Evolutionary conservation across 768 basidiomycete species (phyloP).

Genomic region (Arthromyces matolae): DNA sequence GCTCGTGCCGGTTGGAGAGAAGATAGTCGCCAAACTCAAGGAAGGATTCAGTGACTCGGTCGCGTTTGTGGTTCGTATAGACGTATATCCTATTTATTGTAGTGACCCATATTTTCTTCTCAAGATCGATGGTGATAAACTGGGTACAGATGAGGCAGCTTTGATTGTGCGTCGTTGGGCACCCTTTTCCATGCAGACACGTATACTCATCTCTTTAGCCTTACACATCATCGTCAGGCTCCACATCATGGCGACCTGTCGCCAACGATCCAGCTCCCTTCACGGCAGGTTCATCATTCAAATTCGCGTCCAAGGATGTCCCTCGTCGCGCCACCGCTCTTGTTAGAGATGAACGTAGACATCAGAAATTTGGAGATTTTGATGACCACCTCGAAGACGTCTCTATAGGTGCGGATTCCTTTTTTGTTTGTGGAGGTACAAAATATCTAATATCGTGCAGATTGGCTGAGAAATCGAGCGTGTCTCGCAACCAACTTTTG

Average conservation of each 20-base stretch:
- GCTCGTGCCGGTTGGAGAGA: conserved; percentile 64
- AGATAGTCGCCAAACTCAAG: conserved; percentile 53
- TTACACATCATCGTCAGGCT: conserved; percentile 37
- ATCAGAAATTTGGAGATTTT: conserved; percentile 69
- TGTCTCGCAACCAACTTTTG: conserved; percentile 28
- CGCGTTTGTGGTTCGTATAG: conserved; percentile 60
- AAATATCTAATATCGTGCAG: conserved; percentile 18
- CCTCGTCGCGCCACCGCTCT: conserved; percentile 46
- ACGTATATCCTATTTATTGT: background rate
- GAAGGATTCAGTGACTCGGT: conserved; percentile 54
- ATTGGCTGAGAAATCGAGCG: conserved; percentile 42
- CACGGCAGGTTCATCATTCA: conserved; percentile 39
- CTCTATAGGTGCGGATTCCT: conserved; percentile 36
- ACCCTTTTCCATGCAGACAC: background rate
- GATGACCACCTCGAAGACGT: conserved; percentile 82
- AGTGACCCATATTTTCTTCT: conserved; percentile 1
- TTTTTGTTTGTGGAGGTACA: conserved; percentile 18
- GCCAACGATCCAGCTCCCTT: conserved; percentile 39
- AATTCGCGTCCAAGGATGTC: conserved; percentile 41
- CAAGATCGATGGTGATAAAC: conserved; percentile 59
- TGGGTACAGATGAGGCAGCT: conserved; percentile 50
- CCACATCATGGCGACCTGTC: conserved; percentile 47
- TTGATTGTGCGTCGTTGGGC: conserved; percentile 48
- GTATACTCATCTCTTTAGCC: conserved; percentile 34
- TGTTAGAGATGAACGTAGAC: conserved; percentile 47